A percentile compares a stretch with the other conserved stretches of the same genome.
Conservation (phyloP, 164 flowering plant genomes). For the Vitis rotundifolia region DNA sequence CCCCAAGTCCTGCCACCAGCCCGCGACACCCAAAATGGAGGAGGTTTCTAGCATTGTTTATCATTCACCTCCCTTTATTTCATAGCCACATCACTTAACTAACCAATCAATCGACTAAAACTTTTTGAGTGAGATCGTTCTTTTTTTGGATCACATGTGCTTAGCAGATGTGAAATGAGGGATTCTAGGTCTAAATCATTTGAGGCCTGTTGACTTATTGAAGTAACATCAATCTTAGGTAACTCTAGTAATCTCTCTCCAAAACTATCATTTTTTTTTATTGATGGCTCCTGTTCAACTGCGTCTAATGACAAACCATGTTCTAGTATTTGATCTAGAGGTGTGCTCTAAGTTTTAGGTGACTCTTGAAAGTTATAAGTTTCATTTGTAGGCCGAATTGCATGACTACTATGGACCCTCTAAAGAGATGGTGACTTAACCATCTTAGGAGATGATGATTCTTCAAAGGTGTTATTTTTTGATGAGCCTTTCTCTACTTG, state of each 20-base stretch:
- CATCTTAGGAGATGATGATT: slow-evolving; percentile 88
- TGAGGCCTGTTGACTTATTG: slow-evolving; percentile 49
- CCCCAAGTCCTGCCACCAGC: no score
- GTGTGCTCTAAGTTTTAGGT: slow-evolving; percentile 69
- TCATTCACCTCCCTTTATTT: slow-evolving; percentile 43
- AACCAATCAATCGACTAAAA: slow-evolving; percentile 77
- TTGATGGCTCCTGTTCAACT: slow-evolving; percentile 71
- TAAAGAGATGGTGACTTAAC: slow-evolving; percentile 88
- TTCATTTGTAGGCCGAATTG: slow-evolving; percentile 47
- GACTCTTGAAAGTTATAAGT: slow-evolving; percentile 64
- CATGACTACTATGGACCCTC: slow-evolving; percentile 55
- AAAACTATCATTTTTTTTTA: slow-evolving; percentile 89
- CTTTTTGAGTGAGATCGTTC: slow-evolving; percentile 98
- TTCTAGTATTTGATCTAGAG: slow-evolving; percentile 74
- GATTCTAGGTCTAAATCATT: slow-evolving; percentile 92
- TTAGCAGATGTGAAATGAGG: slow-evolving; percentile 92
- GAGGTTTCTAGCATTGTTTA: slow-evolving; percentile 43
- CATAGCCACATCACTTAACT: slow-evolving; percentile 57
- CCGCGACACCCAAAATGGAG: slow-evolving; percentile 91
- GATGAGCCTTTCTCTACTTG: slow-evolving; percentile 87
- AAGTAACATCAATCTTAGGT: slow-evolving; percentile 83
- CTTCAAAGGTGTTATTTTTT: slow-evolving; percentile 70
- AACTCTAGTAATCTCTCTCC: slow-evolving; percentile 88
- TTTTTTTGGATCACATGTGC: slow-evolving; percentile 88
- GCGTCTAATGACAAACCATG: slow-evolving; percentile 60